Evolutionary conservation across 2,329 filamentous ascomycete species (phyloP).

Genomic region (Fusarium sp.): DNA sequence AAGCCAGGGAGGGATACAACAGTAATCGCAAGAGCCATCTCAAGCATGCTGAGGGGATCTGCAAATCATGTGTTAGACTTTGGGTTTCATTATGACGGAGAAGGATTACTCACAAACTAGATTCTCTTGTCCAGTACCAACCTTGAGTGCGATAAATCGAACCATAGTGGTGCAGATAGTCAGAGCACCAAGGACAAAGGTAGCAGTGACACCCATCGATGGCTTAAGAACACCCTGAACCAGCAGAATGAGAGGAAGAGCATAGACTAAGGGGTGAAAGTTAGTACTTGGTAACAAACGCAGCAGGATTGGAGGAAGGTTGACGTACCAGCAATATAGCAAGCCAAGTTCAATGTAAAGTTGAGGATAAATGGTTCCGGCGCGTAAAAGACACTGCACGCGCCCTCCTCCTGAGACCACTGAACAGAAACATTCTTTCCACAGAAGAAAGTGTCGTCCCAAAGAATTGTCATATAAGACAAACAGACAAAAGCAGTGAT

Average conservation of each 20-base stretch:
- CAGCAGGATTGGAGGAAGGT: accelerated
- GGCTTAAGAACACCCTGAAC: slow-evolving; percentile 35
- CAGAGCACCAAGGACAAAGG: slow-evolving; percentile 31
- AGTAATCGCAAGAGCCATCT: slow-evolving; percentile 31
- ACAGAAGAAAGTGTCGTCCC: slow-evolving; percentile 51
- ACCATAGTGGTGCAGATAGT: slow-evolving; percentile 35
- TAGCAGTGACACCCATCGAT: slow-evolving; percentile 30
- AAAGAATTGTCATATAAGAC: slow-evolving; percentile 48
- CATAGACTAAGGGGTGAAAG: slow-evolving; percentile 38
- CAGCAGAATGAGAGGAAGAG: slow-evolving; percentile 47
- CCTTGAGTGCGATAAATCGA: slow-evolving; percentile 29
- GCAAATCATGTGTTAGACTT: neutral
- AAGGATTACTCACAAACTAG: slow-evolving; percentile 33
- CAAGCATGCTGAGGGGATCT: slow-evolving; percentile 41
- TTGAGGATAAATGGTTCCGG: slow-evolving; percentile 50
- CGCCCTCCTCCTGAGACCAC: slow-evolving; percentile 51
- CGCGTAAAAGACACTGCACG: slow-evolving; percentile 51
- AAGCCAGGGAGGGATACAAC: slow-evolving; percentile 38
- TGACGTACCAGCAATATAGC: slow-evolving; percentile 46
- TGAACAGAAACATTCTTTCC: slow-evolving; percentile 49
- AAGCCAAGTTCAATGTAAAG: slow-evolving; percentile 49
- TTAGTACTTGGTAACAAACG: neutral
- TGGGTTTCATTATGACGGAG: accelerated
- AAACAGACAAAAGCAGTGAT: slow-evolving; percentile 48
- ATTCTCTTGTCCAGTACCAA: slow-evolving; percentile 37